Percentiles rank a stretch among this genome's conserved stretches.
These are phyloP conservation scores for Syncephalastrum sp. DNA, from an alignment of 371 early-diverging fungal genomes.

Conservation along the genomic window DNA sequence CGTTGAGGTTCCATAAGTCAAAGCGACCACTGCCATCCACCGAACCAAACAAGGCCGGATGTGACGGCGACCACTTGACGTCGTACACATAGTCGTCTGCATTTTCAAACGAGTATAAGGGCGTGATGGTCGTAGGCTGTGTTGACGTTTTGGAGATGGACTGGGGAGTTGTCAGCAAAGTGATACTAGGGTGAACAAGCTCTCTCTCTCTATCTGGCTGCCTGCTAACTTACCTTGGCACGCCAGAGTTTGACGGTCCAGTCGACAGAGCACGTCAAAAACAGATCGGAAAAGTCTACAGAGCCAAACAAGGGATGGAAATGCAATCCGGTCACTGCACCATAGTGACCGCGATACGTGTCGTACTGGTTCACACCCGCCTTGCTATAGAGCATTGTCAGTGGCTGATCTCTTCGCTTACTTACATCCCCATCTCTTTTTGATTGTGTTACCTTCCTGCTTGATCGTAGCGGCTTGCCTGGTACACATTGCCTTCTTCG, in stretches of 20 bases:
- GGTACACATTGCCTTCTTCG: slow-evolving; percentile 91
- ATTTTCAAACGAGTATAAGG: slow-evolving; percentile 88
- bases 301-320: slow-evolving; percentile 88
- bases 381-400: slow-evolving; percentile 57
- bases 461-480: slow-evolving; percentile 90
- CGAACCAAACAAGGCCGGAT: slow-evolving; percentile 91
- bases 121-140: slow-evolving; percentile 57
- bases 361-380: slow-evolving; percentile 90
- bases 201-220: neutral
- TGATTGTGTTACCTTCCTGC: slow-evolving; percentile 69
- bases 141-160: slow-evolving; percentile 65
- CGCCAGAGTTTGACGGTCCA: slow-evolving; percentile 97
- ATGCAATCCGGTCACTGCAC: slow-evolving; percentile 86
- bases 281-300: slow-evolving; percentile 86
- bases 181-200: too few relatives aligned
- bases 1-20: slow-evolving; percentile 90
- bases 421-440: neutral
- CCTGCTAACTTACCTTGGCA: slow-evolving; percentile 58
- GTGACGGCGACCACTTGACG: slow-evolving; percentile 93
- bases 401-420: too few relatives aligned
- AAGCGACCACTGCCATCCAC: slow-evolving; percentile 91
- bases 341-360: slow-evolving; percentile 85
- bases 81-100: slow-evolving; percentile 95
- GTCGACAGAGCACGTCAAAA: slow-evolving; percentile 88
- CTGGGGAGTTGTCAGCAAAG: slow-evolving; percentile 16